These are phyloP conservation scores for Colletotrichum gloeosporioides DNA, from an alignment of 2,329 filamentous ascomycete species.

Conservation along the genomic window DNA sequence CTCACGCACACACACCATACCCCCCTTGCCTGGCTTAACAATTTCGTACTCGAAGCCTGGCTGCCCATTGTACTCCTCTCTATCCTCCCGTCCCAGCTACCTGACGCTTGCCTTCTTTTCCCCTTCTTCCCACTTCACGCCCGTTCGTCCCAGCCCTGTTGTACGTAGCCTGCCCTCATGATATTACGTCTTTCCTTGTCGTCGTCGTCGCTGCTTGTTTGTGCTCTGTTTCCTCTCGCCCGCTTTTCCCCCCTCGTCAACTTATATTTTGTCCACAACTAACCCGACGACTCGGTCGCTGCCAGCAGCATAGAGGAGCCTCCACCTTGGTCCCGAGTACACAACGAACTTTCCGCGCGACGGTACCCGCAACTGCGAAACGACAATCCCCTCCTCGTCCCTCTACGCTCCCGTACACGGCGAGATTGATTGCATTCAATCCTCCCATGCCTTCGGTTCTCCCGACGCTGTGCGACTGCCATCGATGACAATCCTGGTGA, in stretches of 20 bases:
- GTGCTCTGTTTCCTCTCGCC: constrained; percentile 6
- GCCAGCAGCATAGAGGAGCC: constrained; percentile 14
- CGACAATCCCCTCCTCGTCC: constrained; percentile 4
- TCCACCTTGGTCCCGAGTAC: constrained; percentile 19
- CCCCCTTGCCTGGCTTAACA: constrained; percentile 15
- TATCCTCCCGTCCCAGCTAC: constrained; percentile 12
- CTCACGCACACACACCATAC: background rate
- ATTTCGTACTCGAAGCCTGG: constrained; percentile 17
- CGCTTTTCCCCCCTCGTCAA: background rate
- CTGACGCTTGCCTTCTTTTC: background rate
- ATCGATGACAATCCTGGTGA: constrained; percentile 7
- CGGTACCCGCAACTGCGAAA: constrained; percentile 22
- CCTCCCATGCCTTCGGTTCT: background rate
- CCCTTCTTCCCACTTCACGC: constrained; percentile 10
- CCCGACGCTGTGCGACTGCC: background rate
- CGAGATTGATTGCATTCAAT: background rate
- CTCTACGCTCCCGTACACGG: background rate
- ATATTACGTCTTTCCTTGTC: constrained; percentile 11
- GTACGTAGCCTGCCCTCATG: constrained; percentile 18
- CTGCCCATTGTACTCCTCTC: background rate
- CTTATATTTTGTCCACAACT: background rate
- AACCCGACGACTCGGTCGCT: constrained; percentile 13
- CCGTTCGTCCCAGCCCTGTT: constrained; percentile 21
- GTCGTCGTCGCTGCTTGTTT: constrained; percentile 1
- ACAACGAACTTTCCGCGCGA: constrained; percentile 18